Conservation (phyloP, 2,329 filamentous ascomycete genomes). For the Colletotrichum tofieldiae region DNA sequence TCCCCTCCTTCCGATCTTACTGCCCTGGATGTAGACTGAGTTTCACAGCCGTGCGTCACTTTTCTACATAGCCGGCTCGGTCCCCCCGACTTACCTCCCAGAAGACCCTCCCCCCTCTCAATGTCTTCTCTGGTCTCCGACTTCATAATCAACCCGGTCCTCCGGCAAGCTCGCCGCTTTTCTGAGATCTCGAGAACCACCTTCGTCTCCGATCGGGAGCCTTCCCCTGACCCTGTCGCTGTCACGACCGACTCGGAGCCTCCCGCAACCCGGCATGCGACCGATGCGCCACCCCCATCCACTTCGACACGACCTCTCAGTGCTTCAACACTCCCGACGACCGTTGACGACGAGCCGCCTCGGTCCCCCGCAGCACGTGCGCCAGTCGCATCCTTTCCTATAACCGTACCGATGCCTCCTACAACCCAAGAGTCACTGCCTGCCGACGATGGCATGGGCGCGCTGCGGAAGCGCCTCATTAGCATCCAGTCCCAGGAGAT, state of each 20-base stretch:
- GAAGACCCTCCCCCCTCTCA: slow-evolving; percentile 38
- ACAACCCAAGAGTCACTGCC: slow-evolving; percentile 63
- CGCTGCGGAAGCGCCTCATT: slow-evolving; percentile 77
- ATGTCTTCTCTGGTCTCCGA: slow-evolving; percentile 78
- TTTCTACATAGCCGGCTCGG: slow-evolving; percentile 29
- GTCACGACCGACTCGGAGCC: slow-evolving; percentile 49
- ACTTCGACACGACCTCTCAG: slow-evolving; percentile 51
- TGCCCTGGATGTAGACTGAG: slow-evolving; percentile 37
- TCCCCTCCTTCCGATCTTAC: slow-evolving; percentile 14
- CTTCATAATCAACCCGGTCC: slow-evolving; percentile 76
- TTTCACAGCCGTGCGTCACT: slow-evolving; percentile 21
- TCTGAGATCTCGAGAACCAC: slow-evolving; percentile 65
- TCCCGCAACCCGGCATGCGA: slow-evolving; percentile 44
- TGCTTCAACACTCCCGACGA: slow-evolving; percentile 47
- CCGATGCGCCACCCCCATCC: slow-evolving; percentile 46
- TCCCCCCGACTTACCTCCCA: slow-evolving; percentile 2
- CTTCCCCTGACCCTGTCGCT: slow-evolving; percentile 45
- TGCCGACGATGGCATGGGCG: slow-evolving; percentile 85
- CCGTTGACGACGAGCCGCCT: slow-evolving; percentile 30
- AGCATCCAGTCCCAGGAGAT: slow-evolving; percentile 76
- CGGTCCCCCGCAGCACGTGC: slow-evolving; percentile 41
- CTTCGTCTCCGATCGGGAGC: slow-evolving; percentile 54
- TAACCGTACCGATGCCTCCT: slow-evolving; percentile 21
- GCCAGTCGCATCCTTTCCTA: slow-evolving; percentile 17
- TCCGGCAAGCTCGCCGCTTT: slow-evolving; percentile 77